Conservation (phyloP, 352 stramenopile species). For the Globisporangium emineosum region DNA sequence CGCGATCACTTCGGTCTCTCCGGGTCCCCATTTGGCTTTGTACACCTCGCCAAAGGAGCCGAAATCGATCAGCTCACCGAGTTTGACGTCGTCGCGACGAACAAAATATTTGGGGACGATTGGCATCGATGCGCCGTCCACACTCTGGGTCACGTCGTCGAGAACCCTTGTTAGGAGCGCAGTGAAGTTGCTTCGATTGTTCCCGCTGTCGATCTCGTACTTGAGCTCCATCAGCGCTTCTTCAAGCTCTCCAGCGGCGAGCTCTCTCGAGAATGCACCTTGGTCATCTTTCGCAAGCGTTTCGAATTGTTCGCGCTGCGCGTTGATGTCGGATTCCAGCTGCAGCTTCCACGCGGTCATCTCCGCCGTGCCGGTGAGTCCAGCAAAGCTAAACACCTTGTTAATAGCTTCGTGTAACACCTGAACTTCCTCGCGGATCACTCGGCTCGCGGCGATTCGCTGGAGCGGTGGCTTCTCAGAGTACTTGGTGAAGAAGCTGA, state of each 20-base stretch:
- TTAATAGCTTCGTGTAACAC: not conserved
- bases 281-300: too few species aligned
- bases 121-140: constrained; percentile 9
- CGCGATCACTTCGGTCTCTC: constrained; percentile 32
- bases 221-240: constrained; percentile 2
- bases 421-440: not conserved
- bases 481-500: not conserved
- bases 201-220: not conserved
- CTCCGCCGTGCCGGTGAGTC: not conserved
- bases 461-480: not conserved
- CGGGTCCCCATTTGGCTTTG: constrained; percentile 19
- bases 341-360: constrained; percentile 9
- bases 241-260: not conserved
- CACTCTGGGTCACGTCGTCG: not conserved
- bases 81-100: constrained; percentile 23
- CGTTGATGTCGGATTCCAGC: not conserved
- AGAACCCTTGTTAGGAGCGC: not conserved
- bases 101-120: constrained; percentile 20
- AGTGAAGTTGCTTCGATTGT: not conserved
- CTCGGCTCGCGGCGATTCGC: not conserved
- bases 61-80: constrained; percentile 21
- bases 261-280: not conserved
- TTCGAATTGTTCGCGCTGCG: constrained; percentile 8
- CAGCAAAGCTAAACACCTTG: not conserved
- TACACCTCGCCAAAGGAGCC: constrained; percentile 25